Evolutionary conservation across 371 early-diverging fungal genomes (phyloP).

Genomic region (Mortierella sp.): DNA sequence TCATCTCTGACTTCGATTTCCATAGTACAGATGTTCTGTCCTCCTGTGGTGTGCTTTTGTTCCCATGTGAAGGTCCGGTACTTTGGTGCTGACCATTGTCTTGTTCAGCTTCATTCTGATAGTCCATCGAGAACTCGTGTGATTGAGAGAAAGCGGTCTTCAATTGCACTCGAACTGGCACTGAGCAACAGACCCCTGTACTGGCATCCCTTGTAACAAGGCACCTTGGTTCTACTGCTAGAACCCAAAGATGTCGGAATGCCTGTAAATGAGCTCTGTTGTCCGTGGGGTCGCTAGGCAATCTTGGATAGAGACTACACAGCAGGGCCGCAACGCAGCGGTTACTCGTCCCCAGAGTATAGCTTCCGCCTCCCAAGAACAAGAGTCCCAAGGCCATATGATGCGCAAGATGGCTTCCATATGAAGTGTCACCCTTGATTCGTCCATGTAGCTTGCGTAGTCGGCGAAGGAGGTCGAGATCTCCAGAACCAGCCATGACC

Average conservation of each 20-base stretch:
- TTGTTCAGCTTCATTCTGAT: neutral
- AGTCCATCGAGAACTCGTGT: constrained; percentile 1
- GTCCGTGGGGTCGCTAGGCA: constrained; percentile 71
- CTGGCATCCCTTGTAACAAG: constrained; percentile 77
- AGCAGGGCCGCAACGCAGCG: constrained; percentile 77
- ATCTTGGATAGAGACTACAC: constrained; percentile 84
- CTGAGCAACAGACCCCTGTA: constrained; percentile 64
- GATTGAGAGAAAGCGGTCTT: constrained; percentile 15
- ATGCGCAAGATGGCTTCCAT: constrained; percentile 87
- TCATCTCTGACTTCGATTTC: constrained; percentile 44
- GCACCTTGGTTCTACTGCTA: constrained; percentile 83
- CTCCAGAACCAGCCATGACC: constrained; percentile 88
- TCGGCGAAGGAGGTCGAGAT: constrained; percentile 65
- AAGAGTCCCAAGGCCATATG: constrained; percentile 88
- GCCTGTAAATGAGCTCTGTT: constrained; percentile 85
- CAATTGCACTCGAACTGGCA: constrained; percentile 61
- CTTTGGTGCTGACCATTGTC: no score
- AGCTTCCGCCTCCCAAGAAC: constrained; percentile 83
- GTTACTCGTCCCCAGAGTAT: constrained; percentile 76
- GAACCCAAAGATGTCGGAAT: constrained; percentile 89
- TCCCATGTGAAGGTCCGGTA: no score
- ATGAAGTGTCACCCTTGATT: constrained; percentile 61
- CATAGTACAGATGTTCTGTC: neutral
- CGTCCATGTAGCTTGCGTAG: constrained; percentile 66
- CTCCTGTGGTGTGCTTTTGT: neutral